Conservation (phyloP, 441 rosid species). For the Pelargonium australe region DNA sequence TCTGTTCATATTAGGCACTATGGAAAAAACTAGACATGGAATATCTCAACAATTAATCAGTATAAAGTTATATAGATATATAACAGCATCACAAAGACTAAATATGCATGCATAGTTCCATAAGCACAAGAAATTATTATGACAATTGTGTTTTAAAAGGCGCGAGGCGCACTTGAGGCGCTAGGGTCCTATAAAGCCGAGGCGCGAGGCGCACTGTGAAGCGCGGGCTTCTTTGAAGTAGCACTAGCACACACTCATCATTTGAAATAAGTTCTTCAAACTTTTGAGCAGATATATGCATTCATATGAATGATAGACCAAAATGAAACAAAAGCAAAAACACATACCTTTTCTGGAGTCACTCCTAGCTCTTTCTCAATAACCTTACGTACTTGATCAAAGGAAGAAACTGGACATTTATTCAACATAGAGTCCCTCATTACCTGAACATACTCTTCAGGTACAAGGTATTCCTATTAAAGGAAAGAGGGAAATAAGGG, state of each 20-base stretch:
- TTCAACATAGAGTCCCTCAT: slow-evolving; percentile 94
- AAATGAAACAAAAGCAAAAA: slow-evolving; percentile 14
- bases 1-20: slow-evolving; percentile 11
- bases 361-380: slow-evolving; percentile 84
- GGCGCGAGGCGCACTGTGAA: too few species aligned
- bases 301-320: slow-evolving; percentile 1
- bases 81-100: neutral
- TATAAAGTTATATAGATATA: neutral
- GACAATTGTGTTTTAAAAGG: neutral
- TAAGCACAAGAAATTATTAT: slow-evolving; percentile 5
- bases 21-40: neutral
- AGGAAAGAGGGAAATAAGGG: slow-evolving; percentile 11
- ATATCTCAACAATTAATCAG: neutral
- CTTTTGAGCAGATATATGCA: neutral
- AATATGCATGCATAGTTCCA: slow-evolving; percentile 1
- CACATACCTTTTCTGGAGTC: slow-evolving; percentile 70
- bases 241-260: slow-evolving; percentile 17
- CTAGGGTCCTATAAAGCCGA: too few species aligned
- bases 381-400: slow-evolving; percentile 86
- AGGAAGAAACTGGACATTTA: slow-evolving; percentile 86
- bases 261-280: neutral
- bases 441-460: slow-evolving; percentile 68
- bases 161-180: neutral
- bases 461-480: slow-evolving; percentile 75
- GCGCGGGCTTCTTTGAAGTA: neutral